Conservation (phyloP, 441 rosid species). For the Gossypium lobatum region DNA sequence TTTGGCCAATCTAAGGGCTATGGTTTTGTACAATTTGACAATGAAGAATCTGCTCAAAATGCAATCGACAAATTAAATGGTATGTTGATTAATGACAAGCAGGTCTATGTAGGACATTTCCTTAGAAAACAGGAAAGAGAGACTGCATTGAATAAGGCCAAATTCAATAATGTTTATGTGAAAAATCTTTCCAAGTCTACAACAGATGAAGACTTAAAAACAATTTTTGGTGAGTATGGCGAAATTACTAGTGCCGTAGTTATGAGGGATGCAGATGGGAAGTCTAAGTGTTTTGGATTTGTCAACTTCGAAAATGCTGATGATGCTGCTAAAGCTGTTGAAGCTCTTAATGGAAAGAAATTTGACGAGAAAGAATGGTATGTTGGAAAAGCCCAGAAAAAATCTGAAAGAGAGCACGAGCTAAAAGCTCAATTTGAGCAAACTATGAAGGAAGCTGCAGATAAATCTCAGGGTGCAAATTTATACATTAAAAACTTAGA, state of each 20-base stretch:
- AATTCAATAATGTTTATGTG: slow-evolving; percentile 58
- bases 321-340: slow-evolving; percentile 62
- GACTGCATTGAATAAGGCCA: slow-evolving; percentile 29
- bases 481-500: slow-evolving; percentile 60
- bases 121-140: slow-evolving; percentile 65
- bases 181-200: slow-evolving; percentile 53
- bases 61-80: slow-evolving; percentile 63
- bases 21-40: slow-evolving; percentile 63
- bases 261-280: slow-evolving; percentile 66
- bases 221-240: slow-evolving; percentile 51
- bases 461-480: slow-evolving; percentile 57
- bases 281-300: slow-evolving; percentile 70
- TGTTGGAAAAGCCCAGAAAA: slow-evolving; percentile 69
- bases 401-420: slow-evolving; percentile 57
- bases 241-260: slow-evolving; percentile 54
- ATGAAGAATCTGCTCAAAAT: slow-evolving; percentile 51
- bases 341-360: slow-evolving; percentile 53
- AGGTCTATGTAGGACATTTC: slow-evolving; percentile 65
- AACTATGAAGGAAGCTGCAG: slow-evolving; percentile 51
- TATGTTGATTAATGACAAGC: slow-evolving; percentile 67
- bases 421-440: slow-evolving; percentile 56
- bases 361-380: slow-evolving; percentile 65
- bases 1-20: slow-evolving; percentile 66
- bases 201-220: slow-evolving; percentile 56
- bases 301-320: slow-evolving; percentile 58